These are phyloP conservation scores for Brassica napus DNA, from an alignment of 345 rosid species.

Conservation along the genomic window DNA sequence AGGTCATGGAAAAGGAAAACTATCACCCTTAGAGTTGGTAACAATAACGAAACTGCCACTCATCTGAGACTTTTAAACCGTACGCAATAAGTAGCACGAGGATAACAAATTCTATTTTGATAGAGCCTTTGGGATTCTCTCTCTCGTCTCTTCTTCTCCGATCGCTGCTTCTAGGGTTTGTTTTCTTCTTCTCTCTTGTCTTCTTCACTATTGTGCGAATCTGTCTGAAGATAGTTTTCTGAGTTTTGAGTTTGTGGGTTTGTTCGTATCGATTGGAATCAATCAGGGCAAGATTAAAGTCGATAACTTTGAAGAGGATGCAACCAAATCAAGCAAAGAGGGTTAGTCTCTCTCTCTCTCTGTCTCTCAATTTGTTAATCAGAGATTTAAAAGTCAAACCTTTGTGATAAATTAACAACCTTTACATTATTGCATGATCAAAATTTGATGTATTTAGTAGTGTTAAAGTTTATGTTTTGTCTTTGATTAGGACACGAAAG, in stretches of 20 bases:
- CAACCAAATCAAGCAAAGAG: conserved; percentile 39
- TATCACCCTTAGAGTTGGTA: not conserved
- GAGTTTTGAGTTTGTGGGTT: not conserved
- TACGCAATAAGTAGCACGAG: conserved; percentile 4
- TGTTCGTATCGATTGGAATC: conserved; percentile 6
- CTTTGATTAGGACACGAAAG: conserved; percentile 59
- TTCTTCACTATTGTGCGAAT: conserved; percentile 2
- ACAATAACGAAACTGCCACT: conserved; percentile 28
- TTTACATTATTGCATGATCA: not conserved
- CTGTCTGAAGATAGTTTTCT: not conserved
- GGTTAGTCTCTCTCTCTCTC: conserved; percentile 8
- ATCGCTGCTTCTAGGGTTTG: conserved; percentile 32
- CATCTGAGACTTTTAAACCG: conserved; percentile 30
- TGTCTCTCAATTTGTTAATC: not conserved
- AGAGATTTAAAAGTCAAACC: not conserved
- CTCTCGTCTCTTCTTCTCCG: conserved; percentile 23
- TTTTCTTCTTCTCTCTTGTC: not conserved
- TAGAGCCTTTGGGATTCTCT: not conserved
- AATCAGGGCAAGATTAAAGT: not conserved
- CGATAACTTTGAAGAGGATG: conserved; percentile 27
- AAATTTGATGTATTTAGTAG: not conserved
- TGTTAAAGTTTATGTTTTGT: not conserved
- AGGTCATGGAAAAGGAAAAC: not conserved
- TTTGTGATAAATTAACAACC: not conserved
- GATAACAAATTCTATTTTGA: not conserved